Evolutionary conservation across 768 basidiomycete species (phyloP).

Genomic region (Floccularia luteovirens): DNA sequence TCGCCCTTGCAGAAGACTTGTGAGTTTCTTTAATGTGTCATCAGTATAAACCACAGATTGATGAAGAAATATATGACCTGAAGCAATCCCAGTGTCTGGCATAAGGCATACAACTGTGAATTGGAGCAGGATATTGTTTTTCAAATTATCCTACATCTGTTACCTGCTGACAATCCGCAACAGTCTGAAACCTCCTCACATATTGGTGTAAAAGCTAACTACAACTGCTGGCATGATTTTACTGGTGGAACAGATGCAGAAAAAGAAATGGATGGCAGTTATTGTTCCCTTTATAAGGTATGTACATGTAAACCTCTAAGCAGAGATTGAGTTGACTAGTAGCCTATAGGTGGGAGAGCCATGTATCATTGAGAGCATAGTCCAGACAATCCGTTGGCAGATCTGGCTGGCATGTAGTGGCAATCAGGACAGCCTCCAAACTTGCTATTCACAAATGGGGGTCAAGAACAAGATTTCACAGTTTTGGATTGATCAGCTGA

Average conservation of each 20-base stretch:
- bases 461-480: conserved; percentile 20
- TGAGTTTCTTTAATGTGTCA: background rate
- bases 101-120: conserved; percentile 17
- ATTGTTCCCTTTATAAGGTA: conserved; percentile 10
- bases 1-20: conserved; percentile 14
- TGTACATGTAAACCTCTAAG: background rate
- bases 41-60: background rate
- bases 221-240: conserved; percentile 15
- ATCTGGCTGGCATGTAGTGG: conserved; percentile 11
- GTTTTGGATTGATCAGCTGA: conserved; percentile 15
- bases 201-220: conserved; percentile 14
- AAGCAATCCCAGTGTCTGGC: conserved; percentile 9
- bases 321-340: background rate
- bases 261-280: conserved; percentile 13
- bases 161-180: conserved; percentile 25
- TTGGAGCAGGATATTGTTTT: conserved; percentile 16
- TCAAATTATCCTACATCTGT: conserved; percentile 13
- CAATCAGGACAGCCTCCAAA: conserved; percentile 4
- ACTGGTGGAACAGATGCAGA: conserved; percentile 13
- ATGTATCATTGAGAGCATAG: conserved; percentile 5
- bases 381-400: conserved; percentile 6
- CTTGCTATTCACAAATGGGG: conserved; percentile 13
- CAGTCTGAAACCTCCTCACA: conserved; percentile 19
- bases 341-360: conserved; percentile 4
- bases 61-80: background rate